phyloP scores from a whole-genome alignment of 225 moss, liverwort and hornwort genomes.

The Pleurozium schreberi region DNA sequence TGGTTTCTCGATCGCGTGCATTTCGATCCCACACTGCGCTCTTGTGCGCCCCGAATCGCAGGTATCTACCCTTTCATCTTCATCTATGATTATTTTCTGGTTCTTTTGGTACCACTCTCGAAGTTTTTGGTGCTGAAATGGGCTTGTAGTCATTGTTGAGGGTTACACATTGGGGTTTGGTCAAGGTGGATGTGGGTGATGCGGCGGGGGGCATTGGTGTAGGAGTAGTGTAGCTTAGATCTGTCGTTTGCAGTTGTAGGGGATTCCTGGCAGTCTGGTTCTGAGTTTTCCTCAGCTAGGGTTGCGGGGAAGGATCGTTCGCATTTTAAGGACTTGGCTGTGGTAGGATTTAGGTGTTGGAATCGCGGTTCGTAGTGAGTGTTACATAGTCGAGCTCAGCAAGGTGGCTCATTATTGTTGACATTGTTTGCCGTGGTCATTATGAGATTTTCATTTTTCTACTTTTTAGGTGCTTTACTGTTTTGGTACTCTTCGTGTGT shows the following conservation, averaged over 20 bases:
- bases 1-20: not conserved
- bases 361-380: not conserved
- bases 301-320: not conserved
- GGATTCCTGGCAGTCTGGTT: not conserved
- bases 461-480: not conserved
- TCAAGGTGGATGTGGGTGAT: not conserved
- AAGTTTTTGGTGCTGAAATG: not conserved
- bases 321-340: not conserved
- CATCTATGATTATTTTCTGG: not conserved
- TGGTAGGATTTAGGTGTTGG: not conserved
- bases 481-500: not conserved
- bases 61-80: not conserved
- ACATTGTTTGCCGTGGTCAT: not conserved
- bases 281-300: not conserved
- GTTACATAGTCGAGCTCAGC: too few relatives aligned
- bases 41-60: not conserved
- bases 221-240: not conserved
- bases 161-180: conserved; percentile 6
- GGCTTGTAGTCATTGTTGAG: not conserved
- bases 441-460: not conserved
- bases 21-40: not conserved
- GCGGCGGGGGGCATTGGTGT: not conserved
- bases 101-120: not conserved
- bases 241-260: not conserved
- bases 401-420: not conserved